Evolutionary conservation across 371 early-diverging fungal species (phyloP), one percentile per base, ranked within the genome.

Genomic region (Rhizomucor miehei): DNA sequence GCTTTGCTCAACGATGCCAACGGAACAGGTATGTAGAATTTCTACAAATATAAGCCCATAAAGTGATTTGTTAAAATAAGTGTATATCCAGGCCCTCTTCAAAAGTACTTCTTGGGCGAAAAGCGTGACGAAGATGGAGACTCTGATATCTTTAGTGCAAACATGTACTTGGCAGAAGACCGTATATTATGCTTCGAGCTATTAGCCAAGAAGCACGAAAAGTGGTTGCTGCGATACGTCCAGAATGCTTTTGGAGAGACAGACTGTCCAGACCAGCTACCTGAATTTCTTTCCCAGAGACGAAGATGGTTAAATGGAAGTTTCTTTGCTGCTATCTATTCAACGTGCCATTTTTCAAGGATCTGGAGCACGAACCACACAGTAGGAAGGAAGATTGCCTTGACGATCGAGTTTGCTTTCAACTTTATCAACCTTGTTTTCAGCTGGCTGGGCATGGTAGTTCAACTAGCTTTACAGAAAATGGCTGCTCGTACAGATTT

Each of bases 141-240:
- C 36, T 66, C 73, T 8, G 81, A 78, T 16, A 67, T 85, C 6
- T 86, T 85, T 47, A 75, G 78, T 29, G 84, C 85, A 45, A 90
- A 90, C 55, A 90, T 89, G 89, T 90, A 89, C 49, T 60, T 89
- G 20, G 89, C 89, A 1, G 87, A 87, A 53, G 89, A 89, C 62
- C 82, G 88, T 56, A 88, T 89, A 41, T 61, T 89, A n/a, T 89
- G 89, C 52, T 89, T 86, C 65, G 89, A 89, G 60, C 53, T 90
- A 38, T 77, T 89, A 2, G 84, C 89, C 6, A 89, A 89, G 52
- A 73, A 71, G 38, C 70, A 80, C 38, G 73, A 75, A 36, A 60
- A 66, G 23, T 89, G 90, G 90, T 53, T 88, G 2, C 62, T 89
- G 14, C 79, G 82, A 35, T 89, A 89, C 56, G 84, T 85, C 44